Evolutionary conservation across 768 basidiomycete species (phyloP), one percentile per base, ranked within the genome.

Genomic region (Tricholoma hemisulphureum): DNA sequence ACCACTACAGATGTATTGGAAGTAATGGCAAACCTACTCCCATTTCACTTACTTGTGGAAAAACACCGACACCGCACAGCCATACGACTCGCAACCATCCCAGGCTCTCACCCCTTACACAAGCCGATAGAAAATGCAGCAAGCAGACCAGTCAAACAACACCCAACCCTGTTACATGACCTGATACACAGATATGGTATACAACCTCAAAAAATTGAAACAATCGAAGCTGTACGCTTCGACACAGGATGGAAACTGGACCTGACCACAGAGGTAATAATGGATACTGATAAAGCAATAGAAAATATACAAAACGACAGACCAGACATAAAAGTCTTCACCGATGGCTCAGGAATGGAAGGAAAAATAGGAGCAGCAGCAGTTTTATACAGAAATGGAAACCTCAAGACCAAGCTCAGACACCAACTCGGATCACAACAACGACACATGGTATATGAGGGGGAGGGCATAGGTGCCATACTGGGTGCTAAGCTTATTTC

Each of bases 311-410:
- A 5, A 6, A 5, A 31, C 5, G 29, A 31, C 29, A 31, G 10
- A 5, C 29, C 29, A 10, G 29, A 31, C 10, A 10, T 31, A 10
- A 31, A 31, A 10, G 29, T 31, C 10, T 31, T 31, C 10, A 10
- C 29, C 10, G 29, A 31, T 31, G 29, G 29, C 5, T 64, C 65
- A 6, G 61, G 63, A 13, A 34, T 52, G 6, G 63, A 66, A 7
- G 46, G 57, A 0, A 13, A 10, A 0, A 61, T 71, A 0, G 67
- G 70, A 0, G 67, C 66, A 4, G 59, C 65, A 4, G 68, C 64
- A 9, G 63, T 69, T 8, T 18, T 63, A 8, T 57, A 26, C 29
- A 18, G 45, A 3, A 29, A 49, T 4, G 64, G 57, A 0, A 28
- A 20, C 6, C 41, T 52, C 31, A 8, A 11, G 20, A 20, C n/a